Base-by-base conservation (phyloP, 2,329 filamentous ascomycete genomes). In the Periglandula ipomoeae region DNA sequence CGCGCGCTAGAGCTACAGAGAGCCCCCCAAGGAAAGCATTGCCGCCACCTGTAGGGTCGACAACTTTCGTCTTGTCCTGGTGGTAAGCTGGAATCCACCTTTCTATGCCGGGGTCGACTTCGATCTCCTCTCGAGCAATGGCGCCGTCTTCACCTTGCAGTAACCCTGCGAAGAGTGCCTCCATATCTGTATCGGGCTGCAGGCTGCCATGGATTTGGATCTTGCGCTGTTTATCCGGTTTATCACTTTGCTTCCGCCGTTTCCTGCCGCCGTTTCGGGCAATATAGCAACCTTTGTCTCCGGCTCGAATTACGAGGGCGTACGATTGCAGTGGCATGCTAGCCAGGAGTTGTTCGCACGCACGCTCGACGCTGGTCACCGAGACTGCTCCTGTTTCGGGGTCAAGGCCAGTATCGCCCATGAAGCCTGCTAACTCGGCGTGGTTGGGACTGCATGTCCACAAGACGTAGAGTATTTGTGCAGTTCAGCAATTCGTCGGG, bases 31-130 rank as follows among this genome's bases (percentile, higher is more conserved):
- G 71, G 58, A 96, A 97, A 0, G 86, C 84, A 65, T 98, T 98
- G 1, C 93, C 93, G 19, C 89, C 93, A 9, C 93, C 93, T 0
- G 93, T 97, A 0, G 91, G 90, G 65, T 97, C 93, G n/a, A 93
- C 70, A 1, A 96, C 88, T 50, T 71, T 78, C 8, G 57, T 50
- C 1, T 57, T 38, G 34, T 69, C 63, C 5, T 62, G 66, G 60
- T 90, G 86, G 61, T 85, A 91, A 7, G 90, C 86, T 11, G 87
- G 87, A 22, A 95, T 68, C 87, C 89, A 95, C 51, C 75, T 70
- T 58, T 84, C 78, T 47, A 84, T 73, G 3, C 82, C 81, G 13
- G 81, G 78, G 55, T 85, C 76, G 38, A 85, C 68, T 52, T 78
- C 75, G 30, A 80, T 75, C 55, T 81, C 76, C 53, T 81, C 78